Evolutionary conservation across 140 eudicot genomes (phyloP).

Genomic region (Anethum foeniculum): DNA sequence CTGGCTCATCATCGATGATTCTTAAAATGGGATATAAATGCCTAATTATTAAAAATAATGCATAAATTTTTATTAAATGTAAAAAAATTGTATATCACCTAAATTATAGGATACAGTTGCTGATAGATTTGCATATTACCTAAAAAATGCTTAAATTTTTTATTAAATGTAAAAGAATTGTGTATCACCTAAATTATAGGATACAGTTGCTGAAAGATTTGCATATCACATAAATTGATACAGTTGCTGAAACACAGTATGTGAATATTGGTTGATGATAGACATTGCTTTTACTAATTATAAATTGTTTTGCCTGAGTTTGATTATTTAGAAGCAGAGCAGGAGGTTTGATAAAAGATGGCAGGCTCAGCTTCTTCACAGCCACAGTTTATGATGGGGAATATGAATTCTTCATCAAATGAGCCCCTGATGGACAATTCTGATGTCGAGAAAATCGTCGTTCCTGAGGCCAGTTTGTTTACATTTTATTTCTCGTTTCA

Average conservation of each 20-base stretch:
- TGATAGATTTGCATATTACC: no score
- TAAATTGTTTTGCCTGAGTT: not conserved
- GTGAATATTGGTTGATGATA: not conserved
- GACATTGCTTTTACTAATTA: not conserved
- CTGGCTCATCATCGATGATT: no score
- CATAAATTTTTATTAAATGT: no score
- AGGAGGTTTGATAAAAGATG: constrained; percentile 16
- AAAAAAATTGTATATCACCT: no score
- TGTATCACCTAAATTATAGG: not conserved
- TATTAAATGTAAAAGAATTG: no score
- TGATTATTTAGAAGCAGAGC: constrained; percentile 18
- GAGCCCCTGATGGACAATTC: constrained; percentile 53
- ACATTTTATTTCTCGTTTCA: not conserved
- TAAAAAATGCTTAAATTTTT: no score
- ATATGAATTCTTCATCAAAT: constrained; percentile 24
- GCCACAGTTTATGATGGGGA: constrained; percentile 53
- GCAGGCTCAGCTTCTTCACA: constrained; percentile 21
- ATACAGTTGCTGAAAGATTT: no score
- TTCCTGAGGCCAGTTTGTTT: constrained; percentile 55
- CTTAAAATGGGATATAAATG: no score
- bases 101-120: not conserved
- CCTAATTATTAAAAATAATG: no score
- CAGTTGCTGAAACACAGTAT: no score
- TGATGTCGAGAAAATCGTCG: constrained; percentile 69
- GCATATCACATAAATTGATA: no score